Evolutionary conservation across 768 basidiomycete genomes (phyloP), one percentile per base, ranked within the genome.

Genomic region (Rhodocollybia butyracea): DNA sequence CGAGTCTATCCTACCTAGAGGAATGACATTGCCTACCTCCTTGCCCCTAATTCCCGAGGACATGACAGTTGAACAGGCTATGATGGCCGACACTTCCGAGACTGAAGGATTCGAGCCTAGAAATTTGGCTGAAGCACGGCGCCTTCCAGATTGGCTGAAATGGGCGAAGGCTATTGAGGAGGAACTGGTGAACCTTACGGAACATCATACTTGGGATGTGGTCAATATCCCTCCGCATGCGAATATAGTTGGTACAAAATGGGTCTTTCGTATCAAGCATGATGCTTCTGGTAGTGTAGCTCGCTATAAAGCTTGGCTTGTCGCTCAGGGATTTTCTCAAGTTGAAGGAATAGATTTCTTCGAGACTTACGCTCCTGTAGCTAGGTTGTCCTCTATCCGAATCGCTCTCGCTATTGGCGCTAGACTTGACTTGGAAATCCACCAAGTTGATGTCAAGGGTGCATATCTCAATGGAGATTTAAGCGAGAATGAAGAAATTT

Each of bases 201-300:
- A 32, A 1, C 46, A 47, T 17, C 63, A 61, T 0, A 77, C 69
- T 15, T 79, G 70, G 69, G 54, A 62, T 2, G 26, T 73, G 1
- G 64, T 66, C 0, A 31, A 61, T 1, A 31, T 59, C 5, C 75
- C 74, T 0, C 29, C 45, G 0, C 66, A 61, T 5, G 54, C 47
- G 17, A 76, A 74, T 34, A 31, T 70, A 7, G 63, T 80, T 17
- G 70, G 72, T 2, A 66, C 57, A 38, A 66, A 70, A 19, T 80
- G 75, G 74, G 75, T 80, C 4, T 80, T 71, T 58, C 59, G 59
- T 15, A 57, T 67, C 29, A 82, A 83, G 60, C 51, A 62, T 26
- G 72, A 77, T 54, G 57, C 64, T 0, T 38, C 59, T 1, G 75
- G 77, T 12, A 45, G 60, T 0, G 63, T 78, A 24, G 53, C 59